Base-by-base conservation (phyloP, 2,329 filamentous ascomycete genomes). In the Aureobasidium lini region DNA sequence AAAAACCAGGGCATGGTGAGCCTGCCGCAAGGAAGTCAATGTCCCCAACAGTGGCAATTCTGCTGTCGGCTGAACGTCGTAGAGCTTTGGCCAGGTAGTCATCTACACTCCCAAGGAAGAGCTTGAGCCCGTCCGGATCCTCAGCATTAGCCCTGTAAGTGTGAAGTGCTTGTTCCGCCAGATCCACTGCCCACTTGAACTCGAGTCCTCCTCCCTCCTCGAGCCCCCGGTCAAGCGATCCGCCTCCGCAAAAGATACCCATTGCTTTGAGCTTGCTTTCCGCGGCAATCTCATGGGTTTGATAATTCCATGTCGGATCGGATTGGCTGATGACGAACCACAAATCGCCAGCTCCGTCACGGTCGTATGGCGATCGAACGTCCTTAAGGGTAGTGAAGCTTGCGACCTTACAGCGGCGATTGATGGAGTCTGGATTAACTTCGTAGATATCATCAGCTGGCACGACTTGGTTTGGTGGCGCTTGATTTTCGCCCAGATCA, bases 1-100 rank as follows among this genome's bases (percentile, higher is more conserved):
- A 91, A 66, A 90, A 94, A 0, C 87, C 89, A 15, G 86, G 88
- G 64, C 90, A 95, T 0, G 90, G 90, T 54, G 84, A 89, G 0
- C 90, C 90, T 1, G 82, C 89, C 1, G 81, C 82, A 8, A 93
- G 82, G 32, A 90, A 80, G 10, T 88, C 81, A 0, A 93, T 81
- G 0, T 84, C 76, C 0, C 86, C 87, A 1, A 86, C 76, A 0
- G 64, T 66, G 0, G 85, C 84, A 4, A 88, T 76, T 0, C 75
- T 70, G 1, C 66, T 62, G 0, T 74, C 68, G 15, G 74, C 75
- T 4, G 75, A 68, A 0, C 83, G 86, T 3, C 72, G 59, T 1
- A 91, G 74, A 0, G 82, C 83, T 16, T 76, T 70, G 0, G 70
- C 68, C 0, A 92, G 76, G 13, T 88, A 77, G 59, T 88, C 83